Base-by-base conservation (phyloP, 1,284 basidiomycete genomes). In the Trametes hirsuta region DNA sequence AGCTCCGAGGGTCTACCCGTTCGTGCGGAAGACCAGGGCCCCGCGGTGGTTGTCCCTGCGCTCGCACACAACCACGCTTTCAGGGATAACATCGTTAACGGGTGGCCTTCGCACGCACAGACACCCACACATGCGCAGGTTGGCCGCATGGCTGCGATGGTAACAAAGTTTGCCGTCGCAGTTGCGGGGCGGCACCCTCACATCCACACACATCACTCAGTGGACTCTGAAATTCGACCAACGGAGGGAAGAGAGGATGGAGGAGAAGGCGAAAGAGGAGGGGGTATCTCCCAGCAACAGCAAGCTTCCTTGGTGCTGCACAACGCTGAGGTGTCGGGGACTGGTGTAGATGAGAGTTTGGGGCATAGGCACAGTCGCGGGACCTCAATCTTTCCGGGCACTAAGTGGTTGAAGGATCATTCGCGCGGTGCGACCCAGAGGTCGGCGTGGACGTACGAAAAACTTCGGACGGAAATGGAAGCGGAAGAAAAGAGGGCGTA, bases 131-230 rank as follows among this genome's bases (percentile, higher is more conserved):
- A 68, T 34, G 68, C 68, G 25, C 66, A 72, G 41, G 44, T 87
- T 25, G 84, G 83, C 6, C 75, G 77, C 15, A 86, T 87, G 82
- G 74, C 80, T 6, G 75, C 73, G 9, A 77, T 87, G 70, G 63
- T 86, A 14, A 81, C 81, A 2, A 75, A 75, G 58, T 76, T 84
- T 63, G 74, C 80, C 10, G 58, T 85, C 10, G 72, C 82, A 1
- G 71, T 73, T 15, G 64, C 70, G 21, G 72, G 71, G 0, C 56
- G 68, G 11, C 65, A 71, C 48, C 61, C 68, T 1, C 64, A 68
- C 25, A 66, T 65, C 40, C 53, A 59, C 6, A 48, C 61, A 11
- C 39, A 37, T 4, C 8, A 40, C 6, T 51, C 58, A 3, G 41
- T 37, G 8, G 40, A 22, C 14, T 30, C 18, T 3, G 50, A 34